Conservation (phyloP, 352 stramenopile genomes). For the Phytophthora pistaciae region DNA sequence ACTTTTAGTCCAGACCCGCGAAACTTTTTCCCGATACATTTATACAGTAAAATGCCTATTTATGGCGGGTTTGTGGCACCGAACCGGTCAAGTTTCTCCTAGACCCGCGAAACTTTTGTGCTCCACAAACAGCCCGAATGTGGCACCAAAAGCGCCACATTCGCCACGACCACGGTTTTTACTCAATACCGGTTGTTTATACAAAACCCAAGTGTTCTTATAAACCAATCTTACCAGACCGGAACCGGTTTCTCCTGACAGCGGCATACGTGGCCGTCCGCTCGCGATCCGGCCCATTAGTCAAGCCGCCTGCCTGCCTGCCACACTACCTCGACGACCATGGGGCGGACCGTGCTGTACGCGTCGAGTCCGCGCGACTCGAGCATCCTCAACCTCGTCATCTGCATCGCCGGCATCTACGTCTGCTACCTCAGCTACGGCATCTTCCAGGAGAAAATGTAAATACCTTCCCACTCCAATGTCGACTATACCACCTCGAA, state of each 20-base stretch:
- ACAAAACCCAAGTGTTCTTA: neutral
- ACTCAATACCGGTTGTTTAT: neutral
- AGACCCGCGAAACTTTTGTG: too few species aligned
- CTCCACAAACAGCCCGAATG: too few species aligned
- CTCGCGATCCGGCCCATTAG: neutral
- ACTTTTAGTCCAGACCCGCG: too few species aligned
- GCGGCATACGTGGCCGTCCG: constrained; percentile 3
- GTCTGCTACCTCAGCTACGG: constrained; percentile 93
- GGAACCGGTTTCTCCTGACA: neutral
- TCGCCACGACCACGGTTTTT: too few species aligned
- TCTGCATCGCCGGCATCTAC: constrained; percentile 93
- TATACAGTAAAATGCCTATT: too few species aligned
- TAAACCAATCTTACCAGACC: neutral
- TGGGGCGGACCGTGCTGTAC: constrained; percentile 60
- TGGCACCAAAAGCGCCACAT: too few species aligned
- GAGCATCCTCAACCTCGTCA: constrained; percentile 82
- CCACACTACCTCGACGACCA: constrained; percentile 4
- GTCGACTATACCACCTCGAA: neutral
- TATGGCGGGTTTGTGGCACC: too few species aligned
- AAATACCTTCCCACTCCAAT: neutral
- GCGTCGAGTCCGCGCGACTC: constrained; percentile 54
- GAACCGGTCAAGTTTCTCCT: too few species aligned
- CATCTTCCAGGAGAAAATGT: constrained; percentile 96
- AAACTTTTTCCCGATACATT: too few species aligned
- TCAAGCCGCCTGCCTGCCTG: neutral